Evolutionary conservation across 2,329 filamentous ascomycete genomes (phyloP), one percentile per base, ranked within the genome.

Genomic region (Nemania sp.): DNA sequence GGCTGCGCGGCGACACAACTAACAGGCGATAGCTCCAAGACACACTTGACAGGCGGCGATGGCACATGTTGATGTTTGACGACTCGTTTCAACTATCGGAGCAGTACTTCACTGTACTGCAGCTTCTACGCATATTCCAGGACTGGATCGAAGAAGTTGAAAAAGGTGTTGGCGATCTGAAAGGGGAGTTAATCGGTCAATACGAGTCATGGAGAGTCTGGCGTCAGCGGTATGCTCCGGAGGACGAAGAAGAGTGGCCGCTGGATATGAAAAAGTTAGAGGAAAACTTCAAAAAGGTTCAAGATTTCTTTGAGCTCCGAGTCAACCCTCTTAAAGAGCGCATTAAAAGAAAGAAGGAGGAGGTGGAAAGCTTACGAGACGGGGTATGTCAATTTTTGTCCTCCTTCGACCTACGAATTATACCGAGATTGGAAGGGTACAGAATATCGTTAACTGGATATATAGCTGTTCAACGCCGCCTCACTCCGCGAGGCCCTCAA

Each of bases 31-130:
- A 58, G 56, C 49, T 58, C 11, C 56, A 53, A 48, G 56, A 58
- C 17, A 62, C 62, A 3, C 54, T 62, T 15, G 62, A 64, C 43
- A 57, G 29, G 29, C 56, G 57, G 21, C 47, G 59, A 46, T 62
- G 59, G 62, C 25, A 47, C 47, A 54, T 37, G 37, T 39, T 62
- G 29, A 64, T 64, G 62, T 64, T 64, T 32, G 62, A 62, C 17
- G 56, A 62, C 20, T 62, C 59, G 2, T 62, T 62, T 42, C 59
- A 64, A 57, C 52, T 62, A 13, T 62, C 62, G 6, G 59, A 59
- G n/a, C 62, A 64, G 17, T 62, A 64, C 40, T 64, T 64, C 13
- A 64, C 59, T 4, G 56, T 62, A 13, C 47, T 62, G 11, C 62
- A 64, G 18, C 54, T 64, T 20, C 59, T 64, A 18, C 59, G 62